Base-by-base conservation (phyloP, 176 grass and related monocot species). In the Pontederia crassipes region DNA sequence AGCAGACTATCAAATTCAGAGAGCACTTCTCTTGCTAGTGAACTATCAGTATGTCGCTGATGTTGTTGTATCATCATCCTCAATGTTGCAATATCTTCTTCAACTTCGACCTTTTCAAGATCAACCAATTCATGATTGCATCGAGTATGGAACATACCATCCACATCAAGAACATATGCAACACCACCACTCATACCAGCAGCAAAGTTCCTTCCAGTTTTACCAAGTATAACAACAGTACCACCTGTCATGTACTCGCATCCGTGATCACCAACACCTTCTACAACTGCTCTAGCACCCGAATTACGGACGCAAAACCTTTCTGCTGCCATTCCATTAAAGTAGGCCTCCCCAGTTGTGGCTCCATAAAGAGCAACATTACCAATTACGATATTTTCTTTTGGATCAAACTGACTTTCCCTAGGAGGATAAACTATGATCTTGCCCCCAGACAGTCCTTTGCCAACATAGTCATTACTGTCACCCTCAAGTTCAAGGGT, bases 201-300 rank as follows among this genome's bases (percentile, higher is more conserved):
- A 56, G 93, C 93, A 85, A 98, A 98, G 53, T 98, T 98, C 47
- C 93, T 84, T 52, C 93, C 93, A 55, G 93, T 98, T 83, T 71
- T 89, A 32, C 93, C 93, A 48, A 98, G 82, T 50, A 98, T 83
- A 52, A 89, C 93, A 61, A 86, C 87, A 74, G 62, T 83, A 64
- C 93, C 93, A 55, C 93, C 93, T 54, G 93, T 98, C 93, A 98
- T 98, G 68, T 98, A 98, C 82, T 98, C 93, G 4, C 93, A 98
- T 60, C 93, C 93, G 78, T 98, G 93, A 70, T 98, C 93, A n/a
- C 93, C 93, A 74, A 98, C 77, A 61, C 93, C 93, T 82, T 98
- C 93, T 55, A 98, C 88, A 15, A 98, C 93, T 77, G 93, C 82
- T 68, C 74, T 72, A 68, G 93, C 93, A 88, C 93, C 93, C 58